These are phyloP conservation scores for Metschnikowia corniflorae DNA, from an alignment of 805 yeast genomes.

Conservation along the genomic window DNA sequence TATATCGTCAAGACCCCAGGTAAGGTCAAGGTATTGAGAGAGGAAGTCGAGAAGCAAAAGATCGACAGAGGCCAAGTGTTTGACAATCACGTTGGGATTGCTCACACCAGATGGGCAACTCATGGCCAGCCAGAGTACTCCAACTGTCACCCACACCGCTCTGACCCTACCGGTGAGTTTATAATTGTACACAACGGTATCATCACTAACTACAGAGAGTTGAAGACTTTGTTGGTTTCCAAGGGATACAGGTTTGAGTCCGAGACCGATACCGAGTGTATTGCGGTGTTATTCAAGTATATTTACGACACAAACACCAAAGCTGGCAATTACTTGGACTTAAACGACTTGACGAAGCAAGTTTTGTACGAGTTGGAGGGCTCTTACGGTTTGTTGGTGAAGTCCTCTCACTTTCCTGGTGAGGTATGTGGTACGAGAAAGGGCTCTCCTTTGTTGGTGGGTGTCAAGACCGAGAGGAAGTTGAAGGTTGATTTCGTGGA, in stretches of 20 bases:
- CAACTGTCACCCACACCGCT: constrained; percentile 96
- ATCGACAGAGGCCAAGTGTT: constrained; percentile 63
- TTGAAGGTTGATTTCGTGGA: constrained; percentile 97
- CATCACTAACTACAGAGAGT: constrained; percentile 90
- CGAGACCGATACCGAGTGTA: constrained; percentile 97
- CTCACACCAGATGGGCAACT: constrained; percentile 99
- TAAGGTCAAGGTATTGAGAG: constrained; percentile 78
- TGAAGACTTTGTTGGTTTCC: constrained; percentile 72
- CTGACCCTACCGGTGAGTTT: constrained; percentile 80
- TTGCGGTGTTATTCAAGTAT: constrained; percentile 92
- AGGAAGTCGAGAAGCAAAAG: constrained; percentile 50
- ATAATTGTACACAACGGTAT: constrained; percentile 97
- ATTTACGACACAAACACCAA: constrained; percentile 71
- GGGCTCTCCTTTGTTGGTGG: constrained; percentile 95
- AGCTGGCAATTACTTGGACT: constrained; percentile 78
- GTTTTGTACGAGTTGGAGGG: constrained; percentile 94
- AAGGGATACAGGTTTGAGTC: constrained; percentile 84
- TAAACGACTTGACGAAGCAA: constrained; percentile 87
- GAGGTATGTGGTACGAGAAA: constrained; percentile 96
- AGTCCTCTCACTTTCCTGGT: constrained; percentile 88
- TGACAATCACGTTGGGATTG: constrained; percentile 89
- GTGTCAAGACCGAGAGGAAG: constrained; percentile 94
- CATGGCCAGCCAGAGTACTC: constrained; percentile 86
- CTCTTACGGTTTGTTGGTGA: constrained; percentile 92
- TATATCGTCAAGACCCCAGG: constrained; percentile 82